Evolutionary conservation across 140 eudicot species (phyloP).

Genomic region (Anethum foeniculum): DNA sequence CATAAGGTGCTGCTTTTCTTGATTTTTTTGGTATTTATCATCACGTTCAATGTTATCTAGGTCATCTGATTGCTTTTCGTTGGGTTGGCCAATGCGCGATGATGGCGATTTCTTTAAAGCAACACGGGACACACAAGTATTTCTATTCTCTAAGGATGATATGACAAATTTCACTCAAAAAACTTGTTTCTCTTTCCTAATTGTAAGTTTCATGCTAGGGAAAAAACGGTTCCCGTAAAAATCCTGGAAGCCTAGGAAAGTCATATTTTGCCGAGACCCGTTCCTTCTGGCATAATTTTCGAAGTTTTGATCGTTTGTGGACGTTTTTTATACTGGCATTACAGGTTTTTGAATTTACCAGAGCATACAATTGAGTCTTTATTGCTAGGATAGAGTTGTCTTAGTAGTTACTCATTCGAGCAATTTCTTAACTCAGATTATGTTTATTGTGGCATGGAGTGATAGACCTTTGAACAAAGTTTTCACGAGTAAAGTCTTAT

Average conservation of each 20-base stretch:
- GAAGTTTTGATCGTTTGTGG: slow-evolving; percentile 98
- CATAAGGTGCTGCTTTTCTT: background rate
- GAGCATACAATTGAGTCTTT: background rate
- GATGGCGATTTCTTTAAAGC: slow-evolving; percentile 90
- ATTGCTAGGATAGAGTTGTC: slow-evolving; percentile 11
- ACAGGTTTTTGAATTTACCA: slow-evolving; percentile 42
- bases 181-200: slow-evolving; percentile 9
- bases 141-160: background rate
- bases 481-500: slow-evolving; percentile 49
- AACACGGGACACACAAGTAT: slow-evolving; percentile 53
- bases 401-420: slow-evolving; percentile 15
- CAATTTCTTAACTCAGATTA: slow-evolving; percentile 44
- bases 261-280: slow-evolving; percentile 83
- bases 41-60: slow-evolving; percentile 30
- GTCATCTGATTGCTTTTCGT: slow-evolving; percentile 81
- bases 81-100: slow-evolving; percentile 99
- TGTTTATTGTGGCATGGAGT: slow-evolving; percentile 80
- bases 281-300: slow-evolving; percentile 80
- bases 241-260: slow-evolving; percentile 57
- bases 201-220: slow-evolving; percentile 48
- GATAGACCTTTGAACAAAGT: slow-evolving; percentile 38
- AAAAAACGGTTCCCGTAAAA: slow-evolving; percentile 26
- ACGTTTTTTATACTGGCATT: slow-evolving; percentile 72
- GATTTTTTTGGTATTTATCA: background rate
- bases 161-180: background rate